Evolutionary conservation across 306 rosid species (phyloP).

Genomic region (Hippophae tibetana): DNA sequence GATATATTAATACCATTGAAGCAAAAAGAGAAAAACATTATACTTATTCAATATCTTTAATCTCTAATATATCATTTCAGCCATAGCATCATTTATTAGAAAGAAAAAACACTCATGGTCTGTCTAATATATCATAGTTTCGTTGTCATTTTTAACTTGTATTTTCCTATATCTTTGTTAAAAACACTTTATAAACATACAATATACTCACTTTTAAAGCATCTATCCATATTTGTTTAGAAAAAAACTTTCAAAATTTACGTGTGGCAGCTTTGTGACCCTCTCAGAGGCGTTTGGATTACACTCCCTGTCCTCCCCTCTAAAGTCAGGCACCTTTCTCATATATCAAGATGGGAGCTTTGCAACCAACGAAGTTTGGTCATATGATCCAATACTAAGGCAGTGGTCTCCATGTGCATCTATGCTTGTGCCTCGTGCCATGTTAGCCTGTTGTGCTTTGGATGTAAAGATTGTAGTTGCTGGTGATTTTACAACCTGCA

Average conservation of each 20-base stretch:
- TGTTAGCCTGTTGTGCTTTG: constrained; percentile 95
- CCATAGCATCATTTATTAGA: too few species aligned
- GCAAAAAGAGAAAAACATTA: too few species aligned
- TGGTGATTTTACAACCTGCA: constrained; percentile 89
- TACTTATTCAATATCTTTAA: too few species aligned
- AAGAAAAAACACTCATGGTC: too few species aligned
- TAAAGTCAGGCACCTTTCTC: constrained; percentile 73
- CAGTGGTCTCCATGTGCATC: constrained; percentile 71
- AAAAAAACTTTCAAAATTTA: constrained; percentile 36
- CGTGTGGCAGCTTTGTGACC: constrained; percentile 87
- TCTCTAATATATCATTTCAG: too few species aligned
- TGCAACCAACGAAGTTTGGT: constrained; percentile 95
- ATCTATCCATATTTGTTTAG: too few species aligned
- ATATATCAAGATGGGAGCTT: constrained; percentile 93
- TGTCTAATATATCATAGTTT: too few species aligned
- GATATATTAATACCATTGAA: too few species aligned
- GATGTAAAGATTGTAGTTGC: constrained; percentile 88
- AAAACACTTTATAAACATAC: too few species aligned
- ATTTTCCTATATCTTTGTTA: too few species aligned
- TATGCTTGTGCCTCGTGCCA: constrained; percentile 88
- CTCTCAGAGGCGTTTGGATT: constrained; percentile 79
- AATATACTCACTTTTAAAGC: too few species aligned
- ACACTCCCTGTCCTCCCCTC: constrained; percentile 95
- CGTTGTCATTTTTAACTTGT: too few species aligned
- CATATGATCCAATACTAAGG: constrained; percentile 59